Percentiles rank a stretch among this genome's conserved stretches.
phyloP scores from a whole-genome alignment of 208 protist species.

The Entamoeba moshkovskii region DNA sequence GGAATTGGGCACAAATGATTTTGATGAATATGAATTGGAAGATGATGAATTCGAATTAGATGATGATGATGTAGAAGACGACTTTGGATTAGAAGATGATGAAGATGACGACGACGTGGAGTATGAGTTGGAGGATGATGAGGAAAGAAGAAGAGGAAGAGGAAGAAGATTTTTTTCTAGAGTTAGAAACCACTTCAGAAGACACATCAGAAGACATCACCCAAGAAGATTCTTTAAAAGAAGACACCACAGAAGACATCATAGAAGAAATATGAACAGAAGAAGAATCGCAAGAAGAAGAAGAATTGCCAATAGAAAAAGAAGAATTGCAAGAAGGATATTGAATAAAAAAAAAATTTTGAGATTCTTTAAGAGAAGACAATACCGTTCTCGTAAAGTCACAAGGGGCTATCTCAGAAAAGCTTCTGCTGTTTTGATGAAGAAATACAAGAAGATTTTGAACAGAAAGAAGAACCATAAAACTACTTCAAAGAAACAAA shows the following conservation, averaged over 20 bases:
- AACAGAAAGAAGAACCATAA: not conserved
- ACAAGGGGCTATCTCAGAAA: not conserved
- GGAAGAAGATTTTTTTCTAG: not conserved
- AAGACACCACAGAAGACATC: not conserved
- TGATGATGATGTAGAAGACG: not conserved
- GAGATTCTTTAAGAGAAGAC: not conserved
- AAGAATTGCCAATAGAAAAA: not conserved
- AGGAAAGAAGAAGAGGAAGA: not conserved
- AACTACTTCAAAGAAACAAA: not conserved
- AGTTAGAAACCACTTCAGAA: not conserved
- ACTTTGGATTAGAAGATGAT: not conserved
- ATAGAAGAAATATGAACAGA: not conserved
- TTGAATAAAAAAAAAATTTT: not conserved
- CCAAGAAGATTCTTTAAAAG: not conserved
- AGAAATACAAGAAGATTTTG: not conserved
- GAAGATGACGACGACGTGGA: not conserved
- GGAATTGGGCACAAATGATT: not conserved
- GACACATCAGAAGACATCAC: not conserved
- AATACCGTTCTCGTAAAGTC: not conserved
- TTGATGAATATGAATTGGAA: not conserved
- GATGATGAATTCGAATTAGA: not conserved
- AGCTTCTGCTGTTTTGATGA: not conserved
- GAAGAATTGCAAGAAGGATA: not conserved
- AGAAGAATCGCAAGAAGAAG: not conserved
- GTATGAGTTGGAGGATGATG: not conserved